A percentile compares a stretch with the other conserved stretches of the same genome.
Conservation (phyloP, 805 yeast species). For the Saccharomycodes ludwigii region DNA sequence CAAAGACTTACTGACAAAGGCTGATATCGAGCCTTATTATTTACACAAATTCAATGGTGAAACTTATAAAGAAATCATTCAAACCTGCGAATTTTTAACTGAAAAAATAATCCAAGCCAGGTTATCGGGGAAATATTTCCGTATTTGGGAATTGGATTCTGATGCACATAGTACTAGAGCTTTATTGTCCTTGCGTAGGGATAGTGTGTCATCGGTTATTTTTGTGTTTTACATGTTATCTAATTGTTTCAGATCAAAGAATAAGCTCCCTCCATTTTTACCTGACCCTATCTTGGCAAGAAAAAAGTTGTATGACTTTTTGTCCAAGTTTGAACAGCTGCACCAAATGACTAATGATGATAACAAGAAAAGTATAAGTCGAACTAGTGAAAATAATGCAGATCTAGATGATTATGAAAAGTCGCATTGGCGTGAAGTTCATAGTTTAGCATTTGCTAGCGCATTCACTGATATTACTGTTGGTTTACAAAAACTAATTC, state of each 20-base stretch:
- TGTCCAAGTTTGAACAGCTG: slow-evolving; percentile 21
- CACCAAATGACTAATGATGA: slow-evolving; percentile 2
- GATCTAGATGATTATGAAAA: slow-evolving; percentile 13
- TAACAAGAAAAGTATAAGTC: slow-evolving; percentile 8
- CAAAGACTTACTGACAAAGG: slow-evolving; percentile 24
- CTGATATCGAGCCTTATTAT: slow-evolving; percentile 26
- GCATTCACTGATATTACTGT: slow-evolving; percentile 35
- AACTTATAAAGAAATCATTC: slow-evolving; percentile 24
- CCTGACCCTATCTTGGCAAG: slow-evolving; percentile 34
- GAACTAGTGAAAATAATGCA: no score
- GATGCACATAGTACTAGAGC: slow-evolving; percentile 27
- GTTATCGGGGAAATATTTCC: slow-evolving; percentile 35
- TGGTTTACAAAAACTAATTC: slow-evolving; percentile 27
- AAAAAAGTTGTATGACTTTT: slow-evolving; percentile 29
- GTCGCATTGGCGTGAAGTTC: slow-evolving; percentile 34
- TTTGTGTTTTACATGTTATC: slow-evolving; percentile 31
- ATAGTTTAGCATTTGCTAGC: slow-evolving; percentile 36
- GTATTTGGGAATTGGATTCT: slow-evolving; percentile 31
- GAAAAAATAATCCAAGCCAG: slow-evolving; percentile 37
- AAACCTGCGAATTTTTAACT: slow-evolving; percentile 27
- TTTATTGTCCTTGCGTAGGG: slow-evolving; percentile 32
- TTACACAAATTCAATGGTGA: slow-evolving; percentile 24
- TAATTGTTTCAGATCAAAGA: slow-evolving; percentile 28
- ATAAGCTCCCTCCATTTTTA: slow-evolving; percentile 29
- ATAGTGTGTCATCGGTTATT: slow-evolving; percentile 34